Base-by-base conservation (phyloP, 148 eudicot genomes). In the Cornus controversa region DNA sequence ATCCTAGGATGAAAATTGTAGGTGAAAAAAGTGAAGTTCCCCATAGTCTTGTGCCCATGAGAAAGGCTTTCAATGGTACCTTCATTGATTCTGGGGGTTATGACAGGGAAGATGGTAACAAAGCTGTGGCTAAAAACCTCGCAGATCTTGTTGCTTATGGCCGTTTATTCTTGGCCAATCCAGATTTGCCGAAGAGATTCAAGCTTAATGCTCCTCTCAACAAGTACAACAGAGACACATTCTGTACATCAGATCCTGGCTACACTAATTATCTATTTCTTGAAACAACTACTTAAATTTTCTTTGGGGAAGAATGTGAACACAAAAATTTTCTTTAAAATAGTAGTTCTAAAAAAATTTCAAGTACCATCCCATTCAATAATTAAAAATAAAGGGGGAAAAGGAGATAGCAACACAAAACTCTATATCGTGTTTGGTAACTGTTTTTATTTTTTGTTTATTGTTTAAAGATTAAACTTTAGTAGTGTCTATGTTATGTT, bases 251-350 rank as follows among this genome's bases (percentile, higher is more conserved):
- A 0, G 89, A 89, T 73, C 89, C 89, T 25, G 91, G 92, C 16
- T 89, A 89, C 77, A 87, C 87, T 1, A 88, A 89, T 78, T 89
- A 89, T 63, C 88, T 88, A 5, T 89, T 85, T 65, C 82, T 86
- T 45, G 88, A 87, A 70, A 62, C 73, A 6, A 6, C 4, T 58
- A 71, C 66, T 2, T 84, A 66, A 69, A 26, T 77, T 36, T 40
- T 66, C 10, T 0, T 11, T 28, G 29, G 3, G 0, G 20, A 5
- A 50, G 10, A 50, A 50, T 50, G 57, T n/a, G 25, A n/a, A 60
- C 64, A 40, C 45, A 31, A 31, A 31, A 31, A 40, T 40, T 40
- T 7, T 40, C 0, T 2, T 31, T 2, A 31, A 31, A 31, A 31
- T 1, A 31, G 34, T n/a, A n/a, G n/a, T n/a, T n/a, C n/a, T n/a